phyloP scores from a whole-genome alignment of 805 yeast species.

The Priceomyces fermenticarens region DNA sequence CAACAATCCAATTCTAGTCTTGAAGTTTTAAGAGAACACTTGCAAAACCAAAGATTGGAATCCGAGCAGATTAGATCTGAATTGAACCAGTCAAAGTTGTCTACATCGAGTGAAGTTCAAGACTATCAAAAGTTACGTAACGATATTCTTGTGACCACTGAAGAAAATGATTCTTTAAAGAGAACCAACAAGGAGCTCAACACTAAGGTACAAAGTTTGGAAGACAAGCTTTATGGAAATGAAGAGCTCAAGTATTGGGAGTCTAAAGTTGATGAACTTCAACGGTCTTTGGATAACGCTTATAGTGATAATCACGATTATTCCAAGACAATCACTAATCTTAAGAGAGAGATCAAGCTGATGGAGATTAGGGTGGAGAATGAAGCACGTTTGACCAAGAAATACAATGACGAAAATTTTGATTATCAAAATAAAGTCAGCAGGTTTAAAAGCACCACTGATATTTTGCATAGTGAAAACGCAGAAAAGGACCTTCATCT shows the following conservation, averaged over 20 bases:
- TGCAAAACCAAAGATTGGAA: slow-evolving; percentile 30
- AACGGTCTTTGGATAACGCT: slow-evolving; percentile 45
- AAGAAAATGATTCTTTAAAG: slow-evolving; percentile 65
- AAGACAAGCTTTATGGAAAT: slow-evolving; percentile 46
- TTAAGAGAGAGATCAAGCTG: slow-evolving; percentile 55
- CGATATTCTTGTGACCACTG: slow-evolving; percentile 53
- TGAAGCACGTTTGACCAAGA: slow-evolving; percentile 47
- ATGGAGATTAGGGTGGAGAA: slow-evolving; percentile 49
- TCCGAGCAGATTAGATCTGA: slow-evolving; percentile 33
- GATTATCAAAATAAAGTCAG: slow-evolving; percentile 51
- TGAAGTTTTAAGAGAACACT: slow-evolving; percentile 31
- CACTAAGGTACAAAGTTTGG: slow-evolving; percentile 42
- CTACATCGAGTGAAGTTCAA: slow-evolving; percentile 24
- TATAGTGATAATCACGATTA: slow-evolving; percentile 50
- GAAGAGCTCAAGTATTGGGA: slow-evolving; percentile 64
- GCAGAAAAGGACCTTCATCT: slow-evolving; percentile 43
- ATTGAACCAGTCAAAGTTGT: slow-evolving; percentile 27
- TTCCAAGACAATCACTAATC: slow-evolving; percentile 44
- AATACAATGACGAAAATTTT: slow-evolving; percentile 58
- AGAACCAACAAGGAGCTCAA: slow-evolving; percentile 53
- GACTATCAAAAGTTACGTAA: slow-evolving; percentile 41
- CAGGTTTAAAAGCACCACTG: slow-evolving; percentile 36
- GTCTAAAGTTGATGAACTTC: slow-evolving; percentile 51
- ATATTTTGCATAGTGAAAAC: slow-evolving; percentile 36
- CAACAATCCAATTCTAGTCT: slow-evolving; percentile 25